Percentiles rank a stretch among this genome's conserved stretches.
phyloP scores from a whole-genome alignment of 2,329 filamentous ascomycete genomes.

The Shiraia bambusicola region DNA sequence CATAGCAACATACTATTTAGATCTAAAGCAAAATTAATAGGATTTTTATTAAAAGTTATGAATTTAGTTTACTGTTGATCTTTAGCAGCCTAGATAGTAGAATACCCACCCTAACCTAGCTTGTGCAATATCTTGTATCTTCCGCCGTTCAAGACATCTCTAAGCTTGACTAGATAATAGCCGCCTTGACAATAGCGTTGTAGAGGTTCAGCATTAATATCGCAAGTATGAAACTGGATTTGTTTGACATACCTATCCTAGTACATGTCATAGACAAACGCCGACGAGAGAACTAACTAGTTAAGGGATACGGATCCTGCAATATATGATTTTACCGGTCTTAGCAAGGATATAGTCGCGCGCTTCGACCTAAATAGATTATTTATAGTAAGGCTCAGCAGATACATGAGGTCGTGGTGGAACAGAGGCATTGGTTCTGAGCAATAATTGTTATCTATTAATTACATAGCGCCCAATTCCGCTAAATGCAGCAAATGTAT shows the following conservation, averaged over 20 bases:
- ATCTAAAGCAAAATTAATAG: slow-evolving; percentile 8
- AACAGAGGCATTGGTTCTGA: too few species aligned
- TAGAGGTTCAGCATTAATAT: slow-evolving; percentile 23
- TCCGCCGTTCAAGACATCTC: slow-evolving; percentile 18
- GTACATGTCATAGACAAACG: too few species aligned
- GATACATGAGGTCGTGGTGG: too few species aligned
- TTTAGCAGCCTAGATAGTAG: slow-evolving; percentile 25
- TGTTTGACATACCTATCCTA: not conserved
- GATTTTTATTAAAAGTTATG: not conserved
- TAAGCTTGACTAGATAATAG: slow-evolving; percentile 22
- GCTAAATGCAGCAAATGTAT: too few species aligned
- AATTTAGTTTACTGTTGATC: slow-evolving; percentile 12
- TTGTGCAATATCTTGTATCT: slow-evolving; percentile 28
- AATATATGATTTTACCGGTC: too few species aligned
- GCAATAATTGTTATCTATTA: too few species aligned
- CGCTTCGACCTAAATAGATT: too few species aligned
- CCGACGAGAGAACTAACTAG: too few species aligned
- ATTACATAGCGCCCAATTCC: too few species aligned
- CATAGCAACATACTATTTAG: slow-evolving; percentile 24
- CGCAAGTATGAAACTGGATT: slow-evolving; percentile 7
- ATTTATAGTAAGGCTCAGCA: too few species aligned
- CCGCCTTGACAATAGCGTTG: slow-evolving; percentile 19
- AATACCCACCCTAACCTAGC: slow-evolving; percentile 25
- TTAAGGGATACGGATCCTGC: too few species aligned
- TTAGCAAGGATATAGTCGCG: too few species aligned